A percentile compares a stretch with the other conserved stretches of the same genome.
Evolutionary conservation across 2,329 filamentous ascomycete genomes (phyloP).

Genomic region (Trichoderma afroharzianum): DNA sequence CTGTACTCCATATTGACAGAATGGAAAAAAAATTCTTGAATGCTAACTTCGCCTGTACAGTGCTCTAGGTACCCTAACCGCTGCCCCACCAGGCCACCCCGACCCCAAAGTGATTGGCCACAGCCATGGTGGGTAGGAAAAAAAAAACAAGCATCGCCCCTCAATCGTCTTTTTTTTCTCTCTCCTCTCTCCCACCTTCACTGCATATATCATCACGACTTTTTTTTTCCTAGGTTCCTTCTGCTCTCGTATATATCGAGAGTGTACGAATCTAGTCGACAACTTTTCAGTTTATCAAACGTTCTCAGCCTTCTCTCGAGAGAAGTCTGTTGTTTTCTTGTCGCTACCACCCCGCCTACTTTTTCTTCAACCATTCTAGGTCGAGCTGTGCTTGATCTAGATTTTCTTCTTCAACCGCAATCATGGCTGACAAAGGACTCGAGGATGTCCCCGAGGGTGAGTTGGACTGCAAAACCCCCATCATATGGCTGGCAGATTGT

Average conservation of each 20-base stretch:
- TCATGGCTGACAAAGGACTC: slow-evolving; percentile 99
- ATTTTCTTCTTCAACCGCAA: slow-evolving; percentile 62
- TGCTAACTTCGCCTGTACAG: slow-evolving; percentile 10
- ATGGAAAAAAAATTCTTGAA: slow-evolving; percentile 14
- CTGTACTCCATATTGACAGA: not conserved
- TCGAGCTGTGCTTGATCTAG: slow-evolving; percentile 78
- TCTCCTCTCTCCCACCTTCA: slow-evolving; percentile 27
- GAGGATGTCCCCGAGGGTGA: slow-evolving; percentile 95
- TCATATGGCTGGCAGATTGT: not conserved
- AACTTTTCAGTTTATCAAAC: slow-evolving; percentile 25
- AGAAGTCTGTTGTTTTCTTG: slow-evolving; percentile 37
- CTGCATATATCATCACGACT: slow-evolving; percentile 28
- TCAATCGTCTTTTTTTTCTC: slow-evolving; percentile 39
- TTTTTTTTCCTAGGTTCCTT: slow-evolving; percentile 40
- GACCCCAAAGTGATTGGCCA: slow-evolving; percentile 21
- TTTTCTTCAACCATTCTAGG: slow-evolving; percentile 50
- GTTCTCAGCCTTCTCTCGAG: slow-evolving; percentile 32
- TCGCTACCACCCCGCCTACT: slow-evolving; percentile 38
- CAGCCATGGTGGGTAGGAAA: slow-evolving; percentile 16
- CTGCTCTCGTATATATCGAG: slow-evolving; percentile 44
- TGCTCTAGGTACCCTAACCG: slow-evolving; percentile 25
- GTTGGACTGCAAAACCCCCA: slow-evolving; percentile 30
- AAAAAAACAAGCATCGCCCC: slow-evolving; percentile 39
- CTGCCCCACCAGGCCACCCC: slow-evolving; percentile 16
- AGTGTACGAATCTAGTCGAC: slow-evolving; percentile 47